phyloP scores from a whole-genome alignment of 306 rosid species.

The Cicer chorassanicum region DNA sequence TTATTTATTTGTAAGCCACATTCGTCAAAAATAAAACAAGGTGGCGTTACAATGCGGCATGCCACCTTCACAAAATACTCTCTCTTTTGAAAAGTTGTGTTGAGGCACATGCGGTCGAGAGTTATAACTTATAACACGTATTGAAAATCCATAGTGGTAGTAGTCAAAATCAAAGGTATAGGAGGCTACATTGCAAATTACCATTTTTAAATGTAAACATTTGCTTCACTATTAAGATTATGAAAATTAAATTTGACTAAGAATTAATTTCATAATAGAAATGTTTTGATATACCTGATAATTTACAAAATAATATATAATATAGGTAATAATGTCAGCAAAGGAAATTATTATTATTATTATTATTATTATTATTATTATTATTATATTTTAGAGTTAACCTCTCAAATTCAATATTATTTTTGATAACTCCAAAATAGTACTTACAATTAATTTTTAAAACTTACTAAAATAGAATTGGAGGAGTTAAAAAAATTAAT shows the following conservation, averaged over 20 bases:
- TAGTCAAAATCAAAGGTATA: background rate
- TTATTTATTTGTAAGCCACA: background rate
- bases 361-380: no score
- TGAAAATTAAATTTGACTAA: background rate
- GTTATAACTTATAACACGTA: background rate
- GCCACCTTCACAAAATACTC: constrained; percentile 1
- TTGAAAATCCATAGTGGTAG: background rate
- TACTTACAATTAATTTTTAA: no score
- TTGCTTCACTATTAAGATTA: background rate
- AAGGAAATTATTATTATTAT: no score
- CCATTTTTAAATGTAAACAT: background rate
- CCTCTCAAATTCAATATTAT: no score
- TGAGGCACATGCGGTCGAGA: constrained; percentile 37
- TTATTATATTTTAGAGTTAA: no score
- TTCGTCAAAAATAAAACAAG: background rate
- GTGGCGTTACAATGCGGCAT: background rate
- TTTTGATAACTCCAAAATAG: no score
- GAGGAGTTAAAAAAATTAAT: no score
- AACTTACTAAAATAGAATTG: no score
- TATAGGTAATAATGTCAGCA: no score
- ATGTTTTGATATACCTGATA: no score
- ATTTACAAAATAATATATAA: no score
- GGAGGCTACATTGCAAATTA: background rate
- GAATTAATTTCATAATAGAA: background rate
- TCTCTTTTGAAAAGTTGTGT: constrained; percentile 19